phyloP scores from a whole-genome alignment of 352 stramenopile species.

The Pythium biforme region DNA sequence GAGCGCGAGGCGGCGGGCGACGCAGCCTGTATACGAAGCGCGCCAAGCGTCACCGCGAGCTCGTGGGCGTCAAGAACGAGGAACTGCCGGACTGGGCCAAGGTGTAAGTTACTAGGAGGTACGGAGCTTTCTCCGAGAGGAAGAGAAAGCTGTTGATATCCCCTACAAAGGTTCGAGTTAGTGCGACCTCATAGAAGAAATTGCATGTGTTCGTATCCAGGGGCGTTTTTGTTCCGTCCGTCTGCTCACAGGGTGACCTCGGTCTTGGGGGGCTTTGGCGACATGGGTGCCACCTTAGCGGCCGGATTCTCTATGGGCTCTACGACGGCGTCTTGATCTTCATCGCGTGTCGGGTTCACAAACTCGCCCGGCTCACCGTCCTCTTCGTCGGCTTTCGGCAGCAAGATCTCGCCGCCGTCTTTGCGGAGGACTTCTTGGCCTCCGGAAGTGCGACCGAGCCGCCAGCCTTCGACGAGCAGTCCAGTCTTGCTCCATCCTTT shows the following conservation, averaged over 20 bases:
- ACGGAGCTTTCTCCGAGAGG: constrained; percentile 9
- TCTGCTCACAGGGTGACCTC: constrained; percentile 2
- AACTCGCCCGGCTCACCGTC: constrained; percentile 8
- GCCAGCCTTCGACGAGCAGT: constrained; percentile 46
- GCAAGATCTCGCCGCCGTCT: constrained; percentile 44
- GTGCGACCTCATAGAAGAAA: background rate
- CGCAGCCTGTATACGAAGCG: constrained; percentile 24
- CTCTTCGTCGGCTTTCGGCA: constrained; percentile 18
- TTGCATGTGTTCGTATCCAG: background rate
- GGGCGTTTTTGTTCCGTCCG: background rate
- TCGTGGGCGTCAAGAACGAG: constrained; percentile 14
- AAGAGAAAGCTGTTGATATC: constrained; percentile 3
- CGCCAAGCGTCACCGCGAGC: constrained; percentile 10
- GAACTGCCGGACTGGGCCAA: constrained; percentile 27
- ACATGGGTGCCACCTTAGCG: background rate
- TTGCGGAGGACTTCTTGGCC: constrained; percentile 42
- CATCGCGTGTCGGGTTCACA: background rate
- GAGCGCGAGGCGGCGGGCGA: constrained; percentile 14
- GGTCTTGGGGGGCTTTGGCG: background rate
- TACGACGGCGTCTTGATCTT: background rate
- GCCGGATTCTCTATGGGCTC: background rate
- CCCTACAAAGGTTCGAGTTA: background rate
- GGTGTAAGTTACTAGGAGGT: constrained; percentile 15
- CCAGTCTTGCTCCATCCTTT: constrained; percentile 43
- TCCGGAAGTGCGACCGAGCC: constrained; percentile 28